Base-by-base conservation (phyloP, 2,329 filamentous ascomycete genomes). In the Dothiorella sarmentorum region DNA sequence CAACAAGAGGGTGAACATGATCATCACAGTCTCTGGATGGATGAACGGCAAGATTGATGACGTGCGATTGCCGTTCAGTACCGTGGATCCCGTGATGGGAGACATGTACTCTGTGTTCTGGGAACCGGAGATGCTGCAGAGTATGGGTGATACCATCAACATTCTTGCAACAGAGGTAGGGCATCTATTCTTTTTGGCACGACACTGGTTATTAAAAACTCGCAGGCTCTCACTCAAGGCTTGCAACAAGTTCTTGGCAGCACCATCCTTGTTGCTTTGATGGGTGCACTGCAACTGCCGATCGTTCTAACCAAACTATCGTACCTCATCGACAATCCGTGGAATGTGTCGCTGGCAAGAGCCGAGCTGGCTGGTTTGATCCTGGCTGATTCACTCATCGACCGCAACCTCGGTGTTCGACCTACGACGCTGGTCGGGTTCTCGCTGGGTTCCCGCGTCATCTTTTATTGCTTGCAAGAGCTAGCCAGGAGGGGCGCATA, bases 21-120 rank as follows among this genome's bases (percentile, higher is more conserved):
- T 99, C 63, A 86, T 99, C 37, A 97, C 94, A 0, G 85, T 99
- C 27, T 91, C 93, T 0, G 94, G 94, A 3, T 99, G 94, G 94
- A 95, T 99, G 89, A 97, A 91, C 38, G 94, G 95, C 67, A 97
- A 96, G 70, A 87, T 96, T 56, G 94, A 99, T 75, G 94, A 99
- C 72, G 92, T 99, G 51, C 89, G 94, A 61, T 76, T 99, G 68
- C 94, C 94, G 7, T 99, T 89, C 74, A 97, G 91, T 76, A 99
- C 95, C 0, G 88, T 99, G 6, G 92, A 99, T 72, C 91, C 95
- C 0, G 85, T 97, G 63, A 99, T 99, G 94, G 94, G 94, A 11
- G 94, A 99, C 70, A 86, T 99, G 15, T 99, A 99, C 76, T 97
- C 93, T 0, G 87, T 99, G 10, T 80, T 95, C 60, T 99, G 94